Base-by-base conservation (phyloP, 2,329 filamentous ascomycete genomes). In the Curvularia sp. region DNA sequence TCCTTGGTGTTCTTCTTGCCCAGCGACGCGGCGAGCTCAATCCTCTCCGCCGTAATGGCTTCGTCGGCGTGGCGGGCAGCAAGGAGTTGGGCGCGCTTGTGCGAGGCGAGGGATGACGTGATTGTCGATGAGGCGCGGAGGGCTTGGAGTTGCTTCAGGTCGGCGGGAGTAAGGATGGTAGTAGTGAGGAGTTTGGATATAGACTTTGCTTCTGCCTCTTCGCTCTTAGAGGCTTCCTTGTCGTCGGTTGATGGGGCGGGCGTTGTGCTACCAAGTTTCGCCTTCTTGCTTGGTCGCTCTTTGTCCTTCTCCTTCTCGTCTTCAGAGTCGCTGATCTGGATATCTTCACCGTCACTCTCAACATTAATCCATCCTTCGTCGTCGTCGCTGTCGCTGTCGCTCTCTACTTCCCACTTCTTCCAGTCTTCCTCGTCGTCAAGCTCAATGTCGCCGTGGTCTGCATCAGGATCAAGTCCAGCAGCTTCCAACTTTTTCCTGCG, bases 321-420 rank as follows among this genome's bases (percentile, higher is more conserved):
- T 43, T 94, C 93, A 9, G 84, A 87, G 71, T 91, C 89, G 67
- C 84, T 88, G 64, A 91, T 83, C 45, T 88, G 82, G 67, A 91
- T 95, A 51, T 89, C 89, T 51, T 90, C 91, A 25, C 86, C 89
- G 63, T 97, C 92, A 63, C 88, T 90, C 60, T 90, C 84, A 32
- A 98, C 94, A 68, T 96, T 88, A 74, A 98, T 94, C 95, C 95
- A 98, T 18, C 93, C 94, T 13, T 89, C 92, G 15, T 91, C 94
- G 66, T 91, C 90, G 61, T 88, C 86, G 58, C 83, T 87, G 60
- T 85, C 83, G 28, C 53, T 60, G 52, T 82, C 82, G 45, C 81
- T 84, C 54, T 89, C 84, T 19, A 89, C 82, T 32, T 88, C 85
- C 85, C 86, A 88, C 47, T 82, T 81, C 61, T 80, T 79, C 74